phyloP scores from a whole-genome alignment of 805 yeast species.

The Yamadazyma akitaensis region DNA sequence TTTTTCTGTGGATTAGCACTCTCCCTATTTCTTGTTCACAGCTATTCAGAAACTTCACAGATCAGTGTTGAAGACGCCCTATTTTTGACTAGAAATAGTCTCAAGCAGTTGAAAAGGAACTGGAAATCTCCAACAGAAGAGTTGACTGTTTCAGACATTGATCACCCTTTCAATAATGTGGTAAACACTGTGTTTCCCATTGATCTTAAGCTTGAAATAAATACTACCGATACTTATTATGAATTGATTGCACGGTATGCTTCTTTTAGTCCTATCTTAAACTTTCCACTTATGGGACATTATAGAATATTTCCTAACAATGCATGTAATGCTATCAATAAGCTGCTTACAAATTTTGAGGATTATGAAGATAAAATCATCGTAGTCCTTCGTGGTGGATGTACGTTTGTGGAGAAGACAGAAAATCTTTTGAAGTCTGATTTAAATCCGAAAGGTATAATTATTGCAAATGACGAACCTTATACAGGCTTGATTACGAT shows the following conservation, averaged over 20 bases:
- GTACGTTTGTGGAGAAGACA: constrained; percentile 55
- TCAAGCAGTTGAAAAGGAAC: constrained; percentile 20
- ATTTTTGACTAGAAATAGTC: constrained; percentile 22
- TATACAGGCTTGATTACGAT: constrained; percentile 48
- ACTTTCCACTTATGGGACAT: constrained; percentile 19
- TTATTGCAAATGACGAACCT: constrained; percentile 55
- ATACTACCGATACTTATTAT: constrained; percentile 17
- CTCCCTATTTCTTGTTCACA: neutral
- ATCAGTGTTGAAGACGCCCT: constrained; percentile 23
- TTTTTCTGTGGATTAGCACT: neutral
- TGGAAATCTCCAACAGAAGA: constrained; percentile 8
- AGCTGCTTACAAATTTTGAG: constrained; percentile 7
- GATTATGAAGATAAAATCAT: constrained; percentile 24
- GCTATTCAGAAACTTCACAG: constrained; percentile 2
- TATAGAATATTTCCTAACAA: constrained; percentile 25
- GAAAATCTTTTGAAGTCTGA: constrained; percentile 37
- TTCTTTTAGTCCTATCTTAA: constrained; percentile 37
- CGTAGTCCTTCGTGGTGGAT: constrained; percentile 45
- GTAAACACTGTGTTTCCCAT: constrained; percentile 42
- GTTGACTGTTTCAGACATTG: constrained; percentile 16
- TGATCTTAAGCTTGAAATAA: constrained; percentile 32
- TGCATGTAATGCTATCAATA: constrained; percentile 26
- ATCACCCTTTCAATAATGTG: constrained; percentile 32
- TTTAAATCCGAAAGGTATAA: constrained; percentile 43
- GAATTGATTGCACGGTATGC: constrained; percentile 36